Percentiles rank a stretch among this genome's conserved stretches.
phyloP scores from a whole-genome alignment of 257 asterid species.

The Echium plantagineum region DNA sequence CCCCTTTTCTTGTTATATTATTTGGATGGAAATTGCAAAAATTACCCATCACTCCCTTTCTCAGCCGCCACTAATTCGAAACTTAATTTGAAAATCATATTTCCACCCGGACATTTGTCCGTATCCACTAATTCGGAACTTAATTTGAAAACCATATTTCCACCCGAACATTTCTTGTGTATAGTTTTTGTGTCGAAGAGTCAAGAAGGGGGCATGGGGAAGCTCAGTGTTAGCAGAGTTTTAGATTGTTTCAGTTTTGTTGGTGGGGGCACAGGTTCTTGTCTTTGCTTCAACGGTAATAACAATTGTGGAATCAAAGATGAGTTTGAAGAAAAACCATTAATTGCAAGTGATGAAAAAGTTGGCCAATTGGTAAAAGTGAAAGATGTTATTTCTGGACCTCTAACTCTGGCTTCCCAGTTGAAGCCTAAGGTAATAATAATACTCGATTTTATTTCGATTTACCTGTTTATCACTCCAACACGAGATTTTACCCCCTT shows the following conservation, averaged over 20 bases:
- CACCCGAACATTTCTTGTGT: too few species aligned
- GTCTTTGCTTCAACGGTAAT: constrained; percentile 19
- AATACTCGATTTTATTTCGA: too few species aligned
- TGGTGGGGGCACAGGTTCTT: constrained; percentile 20
- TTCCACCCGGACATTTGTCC: too few species aligned
- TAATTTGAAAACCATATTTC: too few species aligned
- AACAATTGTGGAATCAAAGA: constrained; percentile 6
- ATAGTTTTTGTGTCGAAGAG: not conserved
- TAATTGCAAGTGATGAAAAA: constrained; percentile 11
- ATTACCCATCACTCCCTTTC: too few species aligned
- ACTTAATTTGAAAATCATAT: too few species aligned
- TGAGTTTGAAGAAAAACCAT: constrained; percentile 22
- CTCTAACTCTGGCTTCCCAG: constrained; percentile 37
- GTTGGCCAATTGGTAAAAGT: constrained; percentile 14
- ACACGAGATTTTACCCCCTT: too few species aligned
- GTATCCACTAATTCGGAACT: too few species aligned
- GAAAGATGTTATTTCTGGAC: constrained; percentile 31
- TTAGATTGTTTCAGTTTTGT: constrained; percentile 25
- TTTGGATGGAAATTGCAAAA: too few species aligned
- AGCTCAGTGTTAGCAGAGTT: constrained; percentile 27
- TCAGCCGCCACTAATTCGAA: too few species aligned
- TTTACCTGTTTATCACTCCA: too few species aligned
- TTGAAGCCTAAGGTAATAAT: constrained; percentile 39
- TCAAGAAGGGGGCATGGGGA: constrained; percentile 20
- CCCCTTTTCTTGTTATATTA: constrained; percentile 8